A percentile compares a stretch with the other conserved stretches of the same genome.
Evolutionary conservation across 169 alveolate species (phyloP).

Genomic region (Plasmodium relictum): DNA sequence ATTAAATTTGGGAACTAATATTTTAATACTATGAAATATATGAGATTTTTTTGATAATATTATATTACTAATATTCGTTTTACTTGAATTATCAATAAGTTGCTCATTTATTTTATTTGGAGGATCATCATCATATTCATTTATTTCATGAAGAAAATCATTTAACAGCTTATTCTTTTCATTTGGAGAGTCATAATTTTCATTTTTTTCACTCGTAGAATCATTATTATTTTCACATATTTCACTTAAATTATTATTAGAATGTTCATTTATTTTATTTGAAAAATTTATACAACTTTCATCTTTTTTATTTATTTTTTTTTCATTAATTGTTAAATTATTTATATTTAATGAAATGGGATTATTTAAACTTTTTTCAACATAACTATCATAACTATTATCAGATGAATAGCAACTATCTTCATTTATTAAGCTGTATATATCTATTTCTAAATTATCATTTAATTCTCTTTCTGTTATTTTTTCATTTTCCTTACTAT

Average conservation of each 20-base stretch:
- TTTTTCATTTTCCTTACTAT: slow-evolving; percentile 40
- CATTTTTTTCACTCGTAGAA: neutral
- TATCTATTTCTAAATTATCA: slow-evolving; percentile 11
- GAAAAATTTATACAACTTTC: neutral
- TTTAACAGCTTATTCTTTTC: neutral
- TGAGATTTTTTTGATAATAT: slow-evolving; percentile 32
- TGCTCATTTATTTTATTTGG: slow-evolving; percentile 9
- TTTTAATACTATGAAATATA: slow-evolving; percentile 62
- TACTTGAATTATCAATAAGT: neutral
- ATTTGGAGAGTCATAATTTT: neutral
- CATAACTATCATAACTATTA: neutral
- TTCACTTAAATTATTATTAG: neutral
- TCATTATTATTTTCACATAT: neutral
- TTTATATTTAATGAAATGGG: no score
- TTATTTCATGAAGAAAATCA: no score
- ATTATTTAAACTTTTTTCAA: neutral
- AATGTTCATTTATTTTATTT: neutral
- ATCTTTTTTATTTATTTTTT: neutral
- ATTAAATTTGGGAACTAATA: slow-evolving; percentile 23
- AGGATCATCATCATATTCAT: no score
- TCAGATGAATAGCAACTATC: slow-evolving; percentile 9
- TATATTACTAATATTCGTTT: slow-evolving; percentile 5
- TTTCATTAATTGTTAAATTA: neutral
- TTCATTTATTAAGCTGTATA: slow-evolving; percentile 23
- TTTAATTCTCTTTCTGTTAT: slow-evolving; percentile 1